A percentile compares a stretch with the other conserved stretches of the same genome.
phyloP scores from a whole-genome alignment of 1,139 yeast genomes.

The Ogataea hybrid region DNA sequence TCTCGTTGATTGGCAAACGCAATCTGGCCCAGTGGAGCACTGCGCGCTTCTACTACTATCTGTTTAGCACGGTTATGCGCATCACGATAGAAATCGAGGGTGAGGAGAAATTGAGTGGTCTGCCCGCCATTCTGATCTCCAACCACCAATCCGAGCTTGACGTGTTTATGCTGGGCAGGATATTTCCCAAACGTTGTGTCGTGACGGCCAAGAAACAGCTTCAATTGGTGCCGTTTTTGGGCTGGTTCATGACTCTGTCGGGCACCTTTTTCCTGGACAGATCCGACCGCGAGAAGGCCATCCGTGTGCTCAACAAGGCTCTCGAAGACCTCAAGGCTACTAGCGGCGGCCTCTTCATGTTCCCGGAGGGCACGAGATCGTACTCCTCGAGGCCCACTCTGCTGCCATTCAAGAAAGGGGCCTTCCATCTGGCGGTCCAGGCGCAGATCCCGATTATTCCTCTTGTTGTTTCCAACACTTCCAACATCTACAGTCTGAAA shows the following conservation, averaged over 20 bases:
- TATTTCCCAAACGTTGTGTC: conserved; percentile 86
- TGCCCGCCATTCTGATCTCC: conserved; percentile 80
- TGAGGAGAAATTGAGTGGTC: conserved; percentile 47
- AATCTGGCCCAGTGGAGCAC: conserved; percentile 87
- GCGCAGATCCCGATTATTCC: conserved; percentile 90
- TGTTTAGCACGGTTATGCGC: conserved; percentile 62
- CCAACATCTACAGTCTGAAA: conserved; percentile 64
- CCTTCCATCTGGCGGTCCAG: conserved; percentile 94
- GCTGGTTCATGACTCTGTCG: conserved; percentile 92
- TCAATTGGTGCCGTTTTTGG: conserved; percentile 85
- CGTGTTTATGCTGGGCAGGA: conserved; percentile 70
- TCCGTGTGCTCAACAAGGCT: conserved; percentile 70
- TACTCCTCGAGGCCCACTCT: conserved; percentile 63
- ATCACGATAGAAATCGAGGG: conserved; percentile 67
- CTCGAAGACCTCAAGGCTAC: conserved; percentile 54
- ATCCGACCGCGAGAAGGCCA: conserved; percentile 71
- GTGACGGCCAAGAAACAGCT: conserved; percentile 90
- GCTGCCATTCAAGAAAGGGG: conserved; percentile 93
- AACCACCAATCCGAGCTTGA: conserved; percentile 95
- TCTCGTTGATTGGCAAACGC: conserved; percentile 69
- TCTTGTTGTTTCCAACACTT: conserved; percentile 80
- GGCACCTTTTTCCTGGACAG: conserved; percentile 93
- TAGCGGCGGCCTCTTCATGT: conserved; percentile 75
- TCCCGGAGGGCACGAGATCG: conserved; percentile 96
- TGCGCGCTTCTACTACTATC: conserved; percentile 73